Evolutionary conservation across 2,329 filamentous ascomycete species (phyloP), one percentile per base, ranked within the genome.

Genomic region (Xylaria digitata): DNA sequence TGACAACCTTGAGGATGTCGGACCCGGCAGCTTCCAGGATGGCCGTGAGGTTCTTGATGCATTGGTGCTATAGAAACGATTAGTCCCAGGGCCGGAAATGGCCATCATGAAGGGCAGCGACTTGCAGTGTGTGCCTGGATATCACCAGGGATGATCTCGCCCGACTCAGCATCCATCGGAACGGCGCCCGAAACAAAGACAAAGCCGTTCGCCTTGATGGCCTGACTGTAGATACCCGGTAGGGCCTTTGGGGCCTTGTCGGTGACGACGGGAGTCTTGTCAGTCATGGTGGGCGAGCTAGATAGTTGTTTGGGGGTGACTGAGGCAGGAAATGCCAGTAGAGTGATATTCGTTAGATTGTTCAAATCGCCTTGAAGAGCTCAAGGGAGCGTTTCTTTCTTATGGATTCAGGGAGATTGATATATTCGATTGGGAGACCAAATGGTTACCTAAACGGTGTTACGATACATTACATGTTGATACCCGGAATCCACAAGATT

Each of bases 121-220:
- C 78, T 70, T 71, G 82, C 82, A 43, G 91, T 92, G 79, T 90
- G 87, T 61, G 89, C 86, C 63, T 87, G 85, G 72, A 93, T 87
- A 75, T 83, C 86, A 58, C 90, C 90, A 52, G 87, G 82, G 69
- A 91, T 82, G 61, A 92, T 82, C 71, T 87, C 84, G 69, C 86
- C 87, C 6, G 80, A 80, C 61, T 81, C 79, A 50, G 84, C 81
- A 77, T 91, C 88, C 71, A 88, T 87, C 70, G 90, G 89, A 71
- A 93, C 89, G 72, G 90, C 88, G 71, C 91, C 91, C 0, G 90
- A 92, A 76, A 90, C 86, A 80, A 88, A 93, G 79, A 93, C 85
- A 71, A 90, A 83, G 70, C 87, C 86, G 70, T 88, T 88, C 67
- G 90, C 90, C 72, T 87, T 85, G 78, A 93, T 89, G 74, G 90